Base-by-base conservation (phyloP, 139 green algal species). In the Chlamydomonas sphaeroides region DNA sequence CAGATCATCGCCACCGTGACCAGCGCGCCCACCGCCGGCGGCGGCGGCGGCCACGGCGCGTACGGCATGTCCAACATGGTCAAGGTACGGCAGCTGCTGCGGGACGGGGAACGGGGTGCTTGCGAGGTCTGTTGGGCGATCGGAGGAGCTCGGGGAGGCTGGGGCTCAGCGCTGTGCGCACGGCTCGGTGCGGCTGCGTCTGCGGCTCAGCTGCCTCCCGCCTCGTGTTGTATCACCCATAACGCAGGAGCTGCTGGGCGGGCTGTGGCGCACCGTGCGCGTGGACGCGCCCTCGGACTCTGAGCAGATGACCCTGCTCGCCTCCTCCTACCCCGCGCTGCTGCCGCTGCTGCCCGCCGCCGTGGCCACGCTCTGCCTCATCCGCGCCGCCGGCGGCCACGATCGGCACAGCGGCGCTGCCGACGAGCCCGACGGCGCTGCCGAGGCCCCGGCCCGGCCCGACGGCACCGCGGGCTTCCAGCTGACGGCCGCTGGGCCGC, bases 1-100 rank as follows among this genome's bases (percentile, higher is more conserved):
- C 93, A 97, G 81, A 86, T 98, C 20, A 85, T 98, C 23, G 93
- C 91, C 4, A 97, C 96, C 20, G 79, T 97, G 45, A 96, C 92
- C 21, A 90, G 68, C 48, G 56, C 88, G 1, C 41, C 62, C 26
- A 33, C 82, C n/a, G 61, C 38, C 45, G 66, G 68, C 21, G 48
- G 57, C 39, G 38, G 56, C 20, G 72, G 36, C 23, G 69, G 74
- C 38, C 63, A 32, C 65, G 86, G 83, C 28, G 86, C 88, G 18
- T 92, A 92, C 73, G 88, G 82, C 18, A 85, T 78, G 33, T 86
- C 79, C 3, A 85, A 90, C 62, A 84, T 87, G 83, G 86, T 90
- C 69, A 92, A 90, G 80, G 87, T 91, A 33, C 8, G 87, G 25
- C 84, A 92, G 76, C 93, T 98, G 62, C 75, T 97, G 65, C 85